Conservation (phyloP, 2,329 filamentous ascomycete species). For the Alternaria sp. region DNA sequence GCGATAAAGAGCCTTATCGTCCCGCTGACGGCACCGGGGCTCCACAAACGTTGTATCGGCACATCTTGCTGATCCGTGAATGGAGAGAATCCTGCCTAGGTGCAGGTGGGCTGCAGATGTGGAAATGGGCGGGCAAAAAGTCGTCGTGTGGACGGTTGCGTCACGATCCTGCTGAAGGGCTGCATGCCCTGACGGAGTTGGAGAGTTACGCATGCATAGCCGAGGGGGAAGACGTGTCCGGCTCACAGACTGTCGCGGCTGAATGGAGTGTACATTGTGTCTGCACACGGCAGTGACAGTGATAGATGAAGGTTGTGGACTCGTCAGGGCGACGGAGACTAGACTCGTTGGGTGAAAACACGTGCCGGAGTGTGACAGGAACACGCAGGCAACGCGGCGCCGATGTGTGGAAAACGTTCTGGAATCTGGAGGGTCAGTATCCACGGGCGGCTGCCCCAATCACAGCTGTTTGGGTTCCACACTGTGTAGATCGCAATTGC, state of each 20-base stretch:
- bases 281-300: constrained; percentile 11
- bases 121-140: constrained; percentile 8
- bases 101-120: constrained; percentile 20
- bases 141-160: constrained; percentile 19
- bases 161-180: constrained; percentile 15
- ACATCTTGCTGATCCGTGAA: constrained; percentile 18
- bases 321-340: constrained; percentile 3
- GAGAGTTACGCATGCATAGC: background rate
- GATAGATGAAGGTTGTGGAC: background rate
- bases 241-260: background rate
- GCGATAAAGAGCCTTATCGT: constrained; percentile 32
- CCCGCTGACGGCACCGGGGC: constrained; percentile 22
- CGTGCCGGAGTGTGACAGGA: constrained; percentile 10
- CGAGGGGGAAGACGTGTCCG: background rate
- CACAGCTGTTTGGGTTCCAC: constrained; percentile 20
- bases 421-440: constrained; percentile 23
- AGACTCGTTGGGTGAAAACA: constrained; percentile 25
- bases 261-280: constrained; percentile 1
- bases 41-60: constrained; percentile 31
- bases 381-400: constrained; percentile 21
- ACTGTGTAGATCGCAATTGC: constrained; percentile 39
- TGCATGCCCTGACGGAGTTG: background rate
- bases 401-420: constrained; percentile 26
- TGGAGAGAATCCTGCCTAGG: constrained; percentile 24
- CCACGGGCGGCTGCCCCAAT: constrained; percentile 24